A percentile compares a stretch with the other conserved stretches of the same genome.
Conservation (phyloP, 768 basidiomycete species). For the Collybia nuda region DNA sequence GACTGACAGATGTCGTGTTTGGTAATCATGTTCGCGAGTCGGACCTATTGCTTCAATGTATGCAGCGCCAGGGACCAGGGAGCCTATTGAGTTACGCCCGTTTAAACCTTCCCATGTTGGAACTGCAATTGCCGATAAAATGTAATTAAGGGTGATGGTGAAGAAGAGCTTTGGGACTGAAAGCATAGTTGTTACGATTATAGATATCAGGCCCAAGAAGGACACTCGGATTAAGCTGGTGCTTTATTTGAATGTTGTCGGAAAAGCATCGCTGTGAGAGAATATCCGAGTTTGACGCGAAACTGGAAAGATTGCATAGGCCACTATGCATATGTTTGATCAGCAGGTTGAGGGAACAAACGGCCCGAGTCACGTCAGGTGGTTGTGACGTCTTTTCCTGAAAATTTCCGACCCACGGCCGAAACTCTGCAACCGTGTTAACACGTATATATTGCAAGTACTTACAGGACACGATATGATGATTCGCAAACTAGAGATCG, state of each 20-base stretch:
- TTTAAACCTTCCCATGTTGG: slow-evolving; percentile 44
- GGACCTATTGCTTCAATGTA: slow-evolving; percentile 37
- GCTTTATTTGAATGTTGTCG: slow-evolving; percentile 18
- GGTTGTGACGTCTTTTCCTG: too few relatives aligned
- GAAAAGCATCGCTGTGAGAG: slow-evolving; percentile 26
- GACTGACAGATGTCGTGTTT: slow-evolving; percentile 29
- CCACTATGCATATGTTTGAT: too few relatives aligned
- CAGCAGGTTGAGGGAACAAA: too few relatives aligned
- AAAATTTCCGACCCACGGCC: too few relatives aligned
- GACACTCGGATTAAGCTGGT: neutral
- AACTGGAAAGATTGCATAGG: neutral
- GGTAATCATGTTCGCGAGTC: slow-evolving; percentile 12
- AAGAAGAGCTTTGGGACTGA: slow-evolving; percentile 15
- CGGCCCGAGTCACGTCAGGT: too few relatives aligned
- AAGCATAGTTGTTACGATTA: neutral
- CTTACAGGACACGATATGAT: too few relatives aligned
- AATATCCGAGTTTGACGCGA: slow-evolving; percentile 16
- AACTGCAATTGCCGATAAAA: slow-evolving; percentile 26
- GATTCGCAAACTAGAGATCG: too few relatives aligned
- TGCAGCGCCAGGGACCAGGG: slow-evolving; percentile 41
- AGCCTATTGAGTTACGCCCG: slow-evolving; percentile 33
- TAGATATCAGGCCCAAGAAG: slow-evolving; percentile 8
- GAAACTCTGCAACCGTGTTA: too few relatives aligned
- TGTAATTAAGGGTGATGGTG: slow-evolving; percentile 19
- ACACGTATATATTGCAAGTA: too few relatives aligned